Evolutionary conservation across 1,284 basidiomycete genomes (phyloP).

Genomic region (Puccinia coronata): DNA sequence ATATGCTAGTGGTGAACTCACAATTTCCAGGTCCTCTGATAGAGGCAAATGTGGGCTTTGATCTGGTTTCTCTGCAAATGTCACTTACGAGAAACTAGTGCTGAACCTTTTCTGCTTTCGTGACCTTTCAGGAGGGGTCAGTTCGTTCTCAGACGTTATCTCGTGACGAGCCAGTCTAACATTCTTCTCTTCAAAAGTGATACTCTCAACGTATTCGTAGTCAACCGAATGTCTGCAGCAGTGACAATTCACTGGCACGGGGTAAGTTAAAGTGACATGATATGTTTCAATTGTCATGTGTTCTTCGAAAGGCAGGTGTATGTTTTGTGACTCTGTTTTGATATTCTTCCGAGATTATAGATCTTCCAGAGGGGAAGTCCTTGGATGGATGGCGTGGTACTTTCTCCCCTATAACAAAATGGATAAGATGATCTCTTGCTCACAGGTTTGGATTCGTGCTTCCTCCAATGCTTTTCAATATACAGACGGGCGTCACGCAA

Average conservation of each 20-base stretch:
- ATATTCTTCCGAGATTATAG: background rate
- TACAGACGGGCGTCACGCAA: conserved; percentile 58
- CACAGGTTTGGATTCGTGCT: background rate
- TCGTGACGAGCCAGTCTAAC: background rate
- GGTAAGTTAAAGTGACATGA: conserved; percentile 48
- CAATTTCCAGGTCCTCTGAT: conserved; percentile 64
- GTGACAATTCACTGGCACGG: conserved; percentile 58
- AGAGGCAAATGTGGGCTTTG: conserved; percentile 54
- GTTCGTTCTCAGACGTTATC: background rate
- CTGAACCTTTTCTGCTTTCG: conserved; percentile 38
- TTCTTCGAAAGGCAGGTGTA: background rate
- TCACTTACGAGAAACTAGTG: background rate
- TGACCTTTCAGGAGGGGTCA: conserved; percentile 9
- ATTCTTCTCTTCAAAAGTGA: conserved; percentile 50
- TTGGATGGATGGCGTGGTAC: conserved; percentile 62
- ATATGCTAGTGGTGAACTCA: conserved; percentile 62
- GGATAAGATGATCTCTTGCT: background rate
- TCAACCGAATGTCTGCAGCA: conserved; percentile 53
- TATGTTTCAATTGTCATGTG: background rate
- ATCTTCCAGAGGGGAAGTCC: conserved; percentile 40
- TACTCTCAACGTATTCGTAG: conserved; percentile 54
- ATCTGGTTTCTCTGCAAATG: background rate
- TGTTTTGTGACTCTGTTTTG: background rate
- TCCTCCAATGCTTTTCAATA: background rate
- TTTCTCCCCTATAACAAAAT: background rate